A percentile compares a stretch with the other conserved stretches of the same genome.
Conservation (phyloP, 129 eudicot species). For the Artemisia tridentata region DNA sequence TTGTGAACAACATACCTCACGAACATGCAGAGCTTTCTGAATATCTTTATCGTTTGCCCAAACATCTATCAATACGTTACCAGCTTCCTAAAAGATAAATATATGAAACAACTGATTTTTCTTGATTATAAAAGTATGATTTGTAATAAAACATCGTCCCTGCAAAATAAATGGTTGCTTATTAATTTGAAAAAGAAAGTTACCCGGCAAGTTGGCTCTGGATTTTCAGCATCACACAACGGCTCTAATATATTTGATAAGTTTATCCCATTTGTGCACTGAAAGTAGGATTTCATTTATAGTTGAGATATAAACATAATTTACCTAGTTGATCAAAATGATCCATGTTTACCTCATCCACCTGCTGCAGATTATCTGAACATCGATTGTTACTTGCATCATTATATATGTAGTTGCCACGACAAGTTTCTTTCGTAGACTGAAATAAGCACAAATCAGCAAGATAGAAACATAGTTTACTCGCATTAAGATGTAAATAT, state of each 20-base stretch:
- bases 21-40: constrained; percentile 1
- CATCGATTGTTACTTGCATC: neutral
- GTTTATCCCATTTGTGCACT: neutral
- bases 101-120: neutral
- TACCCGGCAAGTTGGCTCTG: neutral
- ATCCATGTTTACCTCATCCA: constrained; percentile 2
- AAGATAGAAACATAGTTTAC: neutral
- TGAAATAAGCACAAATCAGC: neutral
- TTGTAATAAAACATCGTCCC: neutral
- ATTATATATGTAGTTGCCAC: neutral
- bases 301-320: neutral
- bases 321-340: neutral
- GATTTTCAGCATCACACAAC: neutral
- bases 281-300: neutral
- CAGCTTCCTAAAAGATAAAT: neutral
- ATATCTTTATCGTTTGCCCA: constrained; percentile 3
- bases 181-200: neutral
- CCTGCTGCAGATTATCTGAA: neutral
- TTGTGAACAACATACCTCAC: constrained; percentile 1
- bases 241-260: neutral
- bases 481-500: neutral
- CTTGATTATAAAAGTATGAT: neutral
- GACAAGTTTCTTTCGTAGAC: neutral
- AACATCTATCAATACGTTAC: neutral
- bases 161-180: too few relatives aligned